Evolutionary conservation across 2,329 filamentous ascomycete species (phyloP), one percentile per base, ranked within the genome.

Genomic region (Geosmithia flava): DNA sequence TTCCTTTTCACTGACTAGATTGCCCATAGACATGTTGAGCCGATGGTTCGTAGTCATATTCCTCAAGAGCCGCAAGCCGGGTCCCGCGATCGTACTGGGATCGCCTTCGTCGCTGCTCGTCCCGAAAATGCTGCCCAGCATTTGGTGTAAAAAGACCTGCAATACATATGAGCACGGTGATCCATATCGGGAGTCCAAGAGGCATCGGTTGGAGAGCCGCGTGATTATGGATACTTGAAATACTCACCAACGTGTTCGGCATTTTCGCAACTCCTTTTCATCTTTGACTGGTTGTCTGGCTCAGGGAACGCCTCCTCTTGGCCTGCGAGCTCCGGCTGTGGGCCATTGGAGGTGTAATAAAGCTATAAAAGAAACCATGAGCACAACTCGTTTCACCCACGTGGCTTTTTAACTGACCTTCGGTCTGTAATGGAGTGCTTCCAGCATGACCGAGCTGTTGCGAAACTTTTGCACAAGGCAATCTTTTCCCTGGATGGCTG

Each of bases 401-500:
- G 47, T 33, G 23, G 3, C n/a, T 7, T 4, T 43, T 16, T 6
- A 7, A 51, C 61, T 55, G 63, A 89, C 85, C 74, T 94, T 94
- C 1, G 93, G 93, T 1, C 88, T 82, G 58, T 88, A 95, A 47
- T 84, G 81, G 1, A 80, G 72, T 11, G 81, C 78, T 65, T 97
- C 90, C 1, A 91, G 72, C 88, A 97, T 96, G 29, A 98, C 89
- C 0, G 88, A 91, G 40, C 88, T 95, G 68, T 98, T 98, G 37
- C 93, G 83, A 60, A 98, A 98, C 61, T 97, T 96, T 62, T 94
- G 86, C 7, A 96, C 80, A 0, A 97, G 74, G 53, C 87, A 91
- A 59, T 95, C 89, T 53, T 85, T 84, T 44, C 93, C 93, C 69
- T 98, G 93, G 51, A 95, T 91, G 13, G 90, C 85, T 89, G 49